Base-by-base conservation (phyloP, 208 protist species). In the Vickermania spadyakhi region DNA sequence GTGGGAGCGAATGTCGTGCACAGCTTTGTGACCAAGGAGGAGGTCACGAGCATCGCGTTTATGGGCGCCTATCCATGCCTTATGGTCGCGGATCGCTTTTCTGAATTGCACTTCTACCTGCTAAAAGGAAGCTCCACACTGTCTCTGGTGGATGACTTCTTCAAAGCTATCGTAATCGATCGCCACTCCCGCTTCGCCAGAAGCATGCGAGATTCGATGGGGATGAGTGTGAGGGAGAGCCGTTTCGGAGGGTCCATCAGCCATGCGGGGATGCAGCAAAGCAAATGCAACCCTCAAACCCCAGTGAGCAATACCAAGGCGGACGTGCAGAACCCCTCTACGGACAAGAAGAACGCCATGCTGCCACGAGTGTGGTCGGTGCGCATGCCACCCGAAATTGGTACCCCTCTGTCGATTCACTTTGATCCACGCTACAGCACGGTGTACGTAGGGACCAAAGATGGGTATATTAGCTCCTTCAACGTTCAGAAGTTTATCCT, bases 21-120 rank as follows among this genome's bases (percentile, higher is more conserved):
- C 65, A 68, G 60, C 36, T 86, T 91, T 61, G 73, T 28, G 25
- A 73, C 81, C 0, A 50, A 57, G 13, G 75, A 77, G 28, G 84
- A 91, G 66, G 65, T 91, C 28, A 76, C 80, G 18, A 72, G 74
- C 13, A 69, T 75, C 4, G 59, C 62, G 26, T 91, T 91, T 31
- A 72, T 91, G 28, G 80, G 84, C 54, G 77, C 74, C 3, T 88
- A 88, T 65, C 84, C 84, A 1, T 87, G 80, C 30, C 64, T 91
- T 25, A 74, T 88, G 14, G 65, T 91, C 13, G 84, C 77, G 0
- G 84, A 91, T 55, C 72, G 71, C 5, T 66, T 73, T 25, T 68
- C 69, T 2, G 27, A 23, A 4, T 64, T 91, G 3, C 72, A 68
- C 31, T 91, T 91, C 60, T 84, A 84, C 51, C 59, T 91, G 5